Base-by-base conservation (phyloP, 192 early-diverging fungal species). In the Borealophlyctis nickersoniae region DNA sequence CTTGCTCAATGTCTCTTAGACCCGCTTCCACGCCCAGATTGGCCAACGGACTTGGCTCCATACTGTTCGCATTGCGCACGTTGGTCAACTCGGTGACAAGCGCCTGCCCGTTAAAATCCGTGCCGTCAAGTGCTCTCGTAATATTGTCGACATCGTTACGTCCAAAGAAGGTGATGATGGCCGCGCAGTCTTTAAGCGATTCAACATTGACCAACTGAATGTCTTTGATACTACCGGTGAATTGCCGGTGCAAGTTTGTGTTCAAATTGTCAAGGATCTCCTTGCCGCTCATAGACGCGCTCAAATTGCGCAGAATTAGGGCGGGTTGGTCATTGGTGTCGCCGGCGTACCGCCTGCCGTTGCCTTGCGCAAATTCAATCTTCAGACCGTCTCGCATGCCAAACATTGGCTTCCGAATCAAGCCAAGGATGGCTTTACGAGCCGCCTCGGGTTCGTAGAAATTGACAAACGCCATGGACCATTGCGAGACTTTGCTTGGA, bases 391-490 rank as follows among this genome's bases (percentile, higher is more conserved):
- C 58, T 3, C 52, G 49, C 50, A 33, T 33, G 4, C 66, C 66
- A 68, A 68, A 68, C 29, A 61, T 23, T 28, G 24, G 13, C 30
- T 52, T 68, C 27, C 66, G 58, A 0, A 13, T 54, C 27, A 68
- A 45, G 13, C 27, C 58, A 19, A 32, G 13, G 19, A 33, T 26
- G 11, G 66, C 66, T 23, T 52, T 23, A 23, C 48, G 51, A 23
- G 66, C 66, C 7, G 58, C 9, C 28, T 61, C 58, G 5, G 61
- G 5, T 1, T 13, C 48, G 33, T 35, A 36, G 32, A 54, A 68
- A 33, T 68, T 68, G 58, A 68, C 59, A 54, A 68, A 68, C 29
- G 66, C 66, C 66, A 68, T 68, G 28, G 66, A 60, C 16, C 53
- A 32, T 27, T 52, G 50, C 19, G 58, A 39, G 32, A 31, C 53